Evolutionary conservation across 352 stramenopile species (phyloP).

Genomic region (Phytophthora pinifolia): DNA sequence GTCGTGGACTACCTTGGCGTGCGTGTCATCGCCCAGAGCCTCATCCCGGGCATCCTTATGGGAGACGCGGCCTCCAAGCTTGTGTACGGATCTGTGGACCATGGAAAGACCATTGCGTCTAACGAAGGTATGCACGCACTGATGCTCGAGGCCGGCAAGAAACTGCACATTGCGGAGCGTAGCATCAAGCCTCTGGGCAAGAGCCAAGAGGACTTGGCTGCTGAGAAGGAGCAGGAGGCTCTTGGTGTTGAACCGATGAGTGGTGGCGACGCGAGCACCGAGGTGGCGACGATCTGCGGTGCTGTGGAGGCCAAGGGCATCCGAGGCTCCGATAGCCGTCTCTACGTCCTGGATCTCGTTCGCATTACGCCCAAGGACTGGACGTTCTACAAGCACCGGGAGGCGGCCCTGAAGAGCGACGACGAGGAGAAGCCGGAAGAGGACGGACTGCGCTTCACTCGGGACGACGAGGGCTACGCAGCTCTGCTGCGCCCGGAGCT

Average conservation of each 20-base stretch:
- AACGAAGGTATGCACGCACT: conserved; percentile 93
- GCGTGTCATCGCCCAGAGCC: conserved; percentile 94
- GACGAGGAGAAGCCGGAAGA: conserved; percentile 36
- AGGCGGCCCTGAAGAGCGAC: conserved; percentile 15
- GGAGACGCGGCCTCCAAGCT: conserved; percentile 94
- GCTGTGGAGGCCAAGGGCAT: conserved; percentile 97
- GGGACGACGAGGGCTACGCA: conserved; percentile 86
- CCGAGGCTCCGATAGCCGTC: conserved; percentile 90
- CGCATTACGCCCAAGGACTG: conserved; percentile 94
- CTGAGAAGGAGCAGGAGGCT: conserved; percentile 39
- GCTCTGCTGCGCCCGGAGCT: conserved; percentile 93
- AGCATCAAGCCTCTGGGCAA: conserved; percentile 78
- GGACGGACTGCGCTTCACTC: conserved; percentile 63
- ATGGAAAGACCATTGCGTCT: conserved; percentile 86
- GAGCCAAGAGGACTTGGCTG: conserved; percentile 37
- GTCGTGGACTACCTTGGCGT: conserved; percentile 95
- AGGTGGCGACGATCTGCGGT: conserved; percentile 80
- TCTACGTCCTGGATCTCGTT: conserved; percentile 96
- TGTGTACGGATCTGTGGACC: conserved; percentile 94
- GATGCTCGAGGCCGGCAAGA: conserved; percentile 79
- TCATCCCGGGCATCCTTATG: conserved; percentile 95
- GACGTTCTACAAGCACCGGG: conserved; percentile 85
- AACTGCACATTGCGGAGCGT: conserved; percentile 89
- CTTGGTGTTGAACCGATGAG: conserved; percentile 25
- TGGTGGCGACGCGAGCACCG: conserved; percentile 54